Conservation (phyloP, 257 asterid species). For the Dorcoceras hygrometricum region DNA sequence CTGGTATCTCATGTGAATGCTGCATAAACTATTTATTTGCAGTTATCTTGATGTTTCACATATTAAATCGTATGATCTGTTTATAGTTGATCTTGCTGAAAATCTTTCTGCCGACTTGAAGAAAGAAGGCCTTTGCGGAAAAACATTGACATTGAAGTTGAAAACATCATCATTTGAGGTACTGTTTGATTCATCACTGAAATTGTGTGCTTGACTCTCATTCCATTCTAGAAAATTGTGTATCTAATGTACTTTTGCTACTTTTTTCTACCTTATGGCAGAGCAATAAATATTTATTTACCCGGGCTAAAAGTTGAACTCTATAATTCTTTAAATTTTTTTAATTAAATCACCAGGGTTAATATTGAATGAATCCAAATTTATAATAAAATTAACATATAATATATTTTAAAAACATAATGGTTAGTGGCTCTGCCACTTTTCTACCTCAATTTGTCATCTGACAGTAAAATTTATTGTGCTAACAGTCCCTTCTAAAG, state of each 20-base stretch:
- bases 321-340: too few species aligned
- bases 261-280: too few species aligned
- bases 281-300: too few species aligned
- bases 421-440: too few species aligned
- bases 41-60: constrained; percentile 16
- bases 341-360: too few species aligned
- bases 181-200: constrained; percentile 14
- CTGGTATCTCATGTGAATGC: constrained; percentile 3
- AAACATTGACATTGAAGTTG: constrained; percentile 85
- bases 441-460: not conserved
- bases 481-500: not conserved
- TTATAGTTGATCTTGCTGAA: constrained; percentile 81
- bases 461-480: not conserved
- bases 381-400: too few species aligned
- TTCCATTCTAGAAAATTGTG: constrained; percentile 18
- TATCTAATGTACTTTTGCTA: constrained; percentile 5
- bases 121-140: constrained; percentile 74
- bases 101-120: constrained; percentile 77
- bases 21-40: not conserved
- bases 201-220: constrained; percentile 14
- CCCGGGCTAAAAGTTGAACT: too few species aligned
- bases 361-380: too few species aligned
- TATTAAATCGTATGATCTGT: constrained; percentile 12
- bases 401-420: too few species aligned
- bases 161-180: constrained; percentile 93